phyloP scores from a whole-genome alignment of 2,329 filamentous ascomycete genomes.

The Cryphonectria radicalis region DNA sequence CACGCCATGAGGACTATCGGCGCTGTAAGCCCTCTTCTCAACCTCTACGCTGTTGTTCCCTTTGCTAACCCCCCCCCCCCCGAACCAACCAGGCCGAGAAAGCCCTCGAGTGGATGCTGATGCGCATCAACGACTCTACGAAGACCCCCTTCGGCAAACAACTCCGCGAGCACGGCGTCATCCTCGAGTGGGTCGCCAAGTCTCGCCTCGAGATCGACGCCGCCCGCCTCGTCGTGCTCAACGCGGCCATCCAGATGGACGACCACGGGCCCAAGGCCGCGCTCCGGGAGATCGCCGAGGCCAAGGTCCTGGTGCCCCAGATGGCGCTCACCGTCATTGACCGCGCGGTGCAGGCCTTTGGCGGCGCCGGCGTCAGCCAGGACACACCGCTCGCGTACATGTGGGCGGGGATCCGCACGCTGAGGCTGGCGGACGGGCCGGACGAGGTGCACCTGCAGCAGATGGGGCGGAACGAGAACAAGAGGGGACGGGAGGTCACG shows the following conservation, averaged over 20 bases:
- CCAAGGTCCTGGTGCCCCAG: slow-evolving; percentile 87
- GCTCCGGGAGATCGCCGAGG: slow-evolving; percentile 90
- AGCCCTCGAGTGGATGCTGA: slow-evolving; percentile 92
- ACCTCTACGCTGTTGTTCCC: neutral
- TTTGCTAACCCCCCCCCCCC: neutral
- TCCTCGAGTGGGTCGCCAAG: slow-evolving; percentile 92
- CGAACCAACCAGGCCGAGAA: slow-evolving; percentile 66
- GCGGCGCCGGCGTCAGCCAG: slow-evolving; percentile 88
- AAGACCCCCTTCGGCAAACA: slow-evolving; percentile 93
- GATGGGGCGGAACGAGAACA: slow-evolving; percentile 81
- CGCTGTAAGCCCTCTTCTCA: slow-evolving; percentile 55
- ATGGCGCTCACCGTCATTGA: slow-evolving; percentile 88
- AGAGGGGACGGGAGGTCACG: slow-evolving; percentile 63
- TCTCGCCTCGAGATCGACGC: slow-evolving; percentile 94
- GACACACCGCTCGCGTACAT: slow-evolving; percentile 88
- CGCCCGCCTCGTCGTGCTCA: slow-evolving; percentile 85
- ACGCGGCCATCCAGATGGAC: slow-evolving; percentile 95
- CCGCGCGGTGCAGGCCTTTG: slow-evolving; percentile 90
- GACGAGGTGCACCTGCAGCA: slow-evolving; percentile 93
- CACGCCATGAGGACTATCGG: slow-evolving; percentile 97
- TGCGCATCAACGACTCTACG: slow-evolving; percentile 86
- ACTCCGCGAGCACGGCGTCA: slow-evolving; percentile 87
- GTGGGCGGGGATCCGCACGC: slow-evolving; percentile 80
- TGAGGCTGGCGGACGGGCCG: slow-evolving; percentile 88
- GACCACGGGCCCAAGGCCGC: slow-evolving; percentile 85